Evolutionary conservation across 1,284 basidiomycete species (phyloP).

Genomic region (Paramarasmius palmivorus): DNA sequence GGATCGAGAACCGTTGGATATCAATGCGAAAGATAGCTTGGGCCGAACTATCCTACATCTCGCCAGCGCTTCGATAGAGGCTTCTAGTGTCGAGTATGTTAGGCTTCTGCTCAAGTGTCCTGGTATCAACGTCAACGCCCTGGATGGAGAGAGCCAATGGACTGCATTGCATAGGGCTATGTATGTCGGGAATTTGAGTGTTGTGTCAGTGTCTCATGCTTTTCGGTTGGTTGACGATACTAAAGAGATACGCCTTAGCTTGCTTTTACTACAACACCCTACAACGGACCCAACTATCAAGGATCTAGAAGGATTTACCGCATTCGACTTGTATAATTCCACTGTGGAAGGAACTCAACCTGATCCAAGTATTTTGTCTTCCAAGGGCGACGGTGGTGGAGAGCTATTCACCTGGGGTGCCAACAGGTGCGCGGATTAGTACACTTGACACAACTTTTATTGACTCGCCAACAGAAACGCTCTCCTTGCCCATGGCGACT

Average conservation of each 20-base stretch:
- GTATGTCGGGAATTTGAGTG: slow-evolving; percentile 83
- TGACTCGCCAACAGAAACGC: slow-evolving; percentile 59
- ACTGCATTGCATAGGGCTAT: slow-evolving; percentile 91
- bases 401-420: slow-evolving; percentile 92
- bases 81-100: slow-evolving; percentile 72
- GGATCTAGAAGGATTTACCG: slow-evolving; percentile 89
- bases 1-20: slow-evolving; percentile 42
- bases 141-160: slow-evolving; percentile 88
- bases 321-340: slow-evolving; percentile 93
- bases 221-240: slow-evolving; percentile 1
- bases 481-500: slow-evolving; percentile 81
- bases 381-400: slow-evolving; percentile 25
- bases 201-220: slow-evolving; percentile 50
- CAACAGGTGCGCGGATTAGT: slow-evolving; percentile 58
- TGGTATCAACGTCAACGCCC: slow-evolving; percentile 77
- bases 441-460: slow-evolving; percentile 9
- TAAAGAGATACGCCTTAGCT: slow-evolving; percentile 36
- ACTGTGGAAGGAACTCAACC: slow-evolving; percentile 80
- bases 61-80: slow-evolving; percentile 62
- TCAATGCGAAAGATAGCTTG: slow-evolving; percentile 73
- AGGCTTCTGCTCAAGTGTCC: slow-evolving; percentile 81
- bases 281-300: slow-evolving; percentile 80
- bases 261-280: slow-evolving; percentile 72
- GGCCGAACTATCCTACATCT: slow-evolving; percentile 87
- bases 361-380: slow-evolving; percentile 30